Evolutionary conservation across 192 early-diverging fungal species (phyloP).

Genomic region (Tieghemiomyces parasiticus): DNA sequence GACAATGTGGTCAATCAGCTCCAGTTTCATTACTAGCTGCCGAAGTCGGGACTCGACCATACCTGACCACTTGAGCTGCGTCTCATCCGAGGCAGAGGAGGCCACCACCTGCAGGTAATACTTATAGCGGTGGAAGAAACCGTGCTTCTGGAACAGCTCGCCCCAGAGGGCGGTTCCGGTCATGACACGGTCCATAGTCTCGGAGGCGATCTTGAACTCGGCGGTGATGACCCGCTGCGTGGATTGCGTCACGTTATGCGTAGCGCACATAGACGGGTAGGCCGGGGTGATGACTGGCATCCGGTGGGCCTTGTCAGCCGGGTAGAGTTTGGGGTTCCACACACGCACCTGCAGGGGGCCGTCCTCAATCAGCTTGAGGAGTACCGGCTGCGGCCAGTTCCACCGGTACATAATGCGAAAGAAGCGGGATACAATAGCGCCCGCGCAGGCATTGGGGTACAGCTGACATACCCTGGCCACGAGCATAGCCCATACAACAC

Average conservation of each 20-base stretch:
- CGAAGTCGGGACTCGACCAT: slow-evolving; percentile 85
- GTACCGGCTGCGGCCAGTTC: slow-evolving; percentile 90
- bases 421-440: slow-evolving; percentile 72
- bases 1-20: slow-evolving; percentile 49
- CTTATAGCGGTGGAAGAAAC: slow-evolving; percentile 77
- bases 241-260: slow-evolving; percentile 87
- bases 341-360: slow-evolving; percentile 75
- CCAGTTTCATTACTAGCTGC: slow-evolving; percentile 73
- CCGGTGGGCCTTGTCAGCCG: slow-evolving; percentile 59
- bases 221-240: slow-evolving; percentile 67
- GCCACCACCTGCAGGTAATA: slow-evolving; percentile 85
- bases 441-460: slow-evolving; percentile 87
- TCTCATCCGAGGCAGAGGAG: slow-evolving; percentile 51
- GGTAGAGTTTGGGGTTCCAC: slow-evolving; percentile 90
- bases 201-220: slow-evolving; percentile 71
- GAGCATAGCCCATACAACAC: slow-evolving; percentile 97
- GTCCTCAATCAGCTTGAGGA: slow-evolving; percentile 75
- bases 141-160: slow-evolving; percentile 72
- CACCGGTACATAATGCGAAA: slow-evolving; percentile 78
- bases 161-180: slow-evolving; percentile 58
- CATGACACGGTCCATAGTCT: slow-evolving; percentile 64
- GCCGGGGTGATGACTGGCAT: slow-evolving; percentile 99
- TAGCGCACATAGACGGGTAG: slow-evolving; percentile 96
- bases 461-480: slow-evolving; percentile 90
- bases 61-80: slow-evolving; percentile 70